phyloP scores from a whole-genome alignment of 2,329 filamentous ascomycete genomes.

The Fusarium sublunatum region DNA sequence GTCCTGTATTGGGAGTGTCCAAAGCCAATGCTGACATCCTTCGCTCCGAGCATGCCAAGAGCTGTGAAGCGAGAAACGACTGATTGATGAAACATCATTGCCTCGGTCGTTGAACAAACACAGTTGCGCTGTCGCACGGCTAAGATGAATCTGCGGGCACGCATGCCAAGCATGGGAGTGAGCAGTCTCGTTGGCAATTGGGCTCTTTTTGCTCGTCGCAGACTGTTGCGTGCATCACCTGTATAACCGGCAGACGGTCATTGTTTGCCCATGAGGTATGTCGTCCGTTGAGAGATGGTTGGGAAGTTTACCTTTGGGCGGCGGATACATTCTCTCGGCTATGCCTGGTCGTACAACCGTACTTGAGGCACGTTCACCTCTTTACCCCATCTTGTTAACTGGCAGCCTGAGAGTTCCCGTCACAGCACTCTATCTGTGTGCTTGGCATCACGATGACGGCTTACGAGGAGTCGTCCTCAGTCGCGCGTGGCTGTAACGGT shows the following conservation, averaged over 20 bases:
- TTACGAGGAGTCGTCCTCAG: background rate
- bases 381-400: background rate
- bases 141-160: constrained; percentile 11
- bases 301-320: background rate
- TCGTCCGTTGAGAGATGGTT: background rate
- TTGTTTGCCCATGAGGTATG: constrained; percentile 21
- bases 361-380: background rate
- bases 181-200: background rate
- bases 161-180: background rate
- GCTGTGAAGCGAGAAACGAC: constrained; percentile 30
- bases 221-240: constrained; percentile 16
- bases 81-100: constrained; percentile 35
- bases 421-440: constrained; percentile 6
- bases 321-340: background rate
- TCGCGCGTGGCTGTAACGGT: constrained; percentile 10
- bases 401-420: background rate
- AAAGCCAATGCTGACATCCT: constrained; percentile 28
- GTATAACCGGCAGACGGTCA: constrained; percentile 18
- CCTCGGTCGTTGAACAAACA: constrained; percentile 22
- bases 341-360: background rate
- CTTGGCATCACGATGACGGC: constrained; percentile 10
- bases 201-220: constrained; percentile 3
- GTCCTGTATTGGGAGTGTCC: constrained; percentile 5
- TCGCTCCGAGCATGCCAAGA: constrained; percentile 42
- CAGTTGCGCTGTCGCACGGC: constrained; percentile 13